phyloP scores from a whole-genome alignment of 1,284 basidiomycete species.

The Erythrobasidium hasegawianum region DNA sequence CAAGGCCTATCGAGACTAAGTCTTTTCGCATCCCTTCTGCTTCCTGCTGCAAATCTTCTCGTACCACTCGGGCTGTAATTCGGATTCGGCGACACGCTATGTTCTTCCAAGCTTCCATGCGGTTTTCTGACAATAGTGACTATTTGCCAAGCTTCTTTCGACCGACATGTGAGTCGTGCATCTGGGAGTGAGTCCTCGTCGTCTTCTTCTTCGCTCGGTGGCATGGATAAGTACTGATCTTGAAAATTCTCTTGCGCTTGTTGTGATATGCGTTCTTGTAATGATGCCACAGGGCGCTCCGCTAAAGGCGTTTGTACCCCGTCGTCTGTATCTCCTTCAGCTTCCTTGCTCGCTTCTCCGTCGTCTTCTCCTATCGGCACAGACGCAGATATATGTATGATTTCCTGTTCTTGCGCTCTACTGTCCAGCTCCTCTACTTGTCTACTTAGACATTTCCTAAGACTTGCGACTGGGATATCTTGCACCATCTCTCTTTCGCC shows the following conservation, averaged over 20 bases:
- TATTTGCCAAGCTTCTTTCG: conserved; percentile 29
- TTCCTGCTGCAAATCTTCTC: neutral
- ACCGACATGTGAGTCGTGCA: conserved; percentile 14
- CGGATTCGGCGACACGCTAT: conserved; percentile 4
- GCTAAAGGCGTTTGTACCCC: neutral
- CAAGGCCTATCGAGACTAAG: conserved; percentile 31
- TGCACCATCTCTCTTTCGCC: conserved; percentile 15
- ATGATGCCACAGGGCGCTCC: neutral
- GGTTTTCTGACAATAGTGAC: conserved; percentile 3
- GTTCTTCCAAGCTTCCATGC: neutral
- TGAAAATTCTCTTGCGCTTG: neutral
- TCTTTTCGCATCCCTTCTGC: conserved; percentile 23
- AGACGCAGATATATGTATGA: neutral
- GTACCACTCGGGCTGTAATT: neutral
- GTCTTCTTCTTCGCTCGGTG: conserved; percentile 10
- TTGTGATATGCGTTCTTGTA: too few relatives aligned
- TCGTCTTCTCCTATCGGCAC: too few relatives aligned
- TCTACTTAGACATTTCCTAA: conserved; percentile 2
- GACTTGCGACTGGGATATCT: conserved; percentile 18
- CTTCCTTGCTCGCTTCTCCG: neutral
- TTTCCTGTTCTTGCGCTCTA: conserved; percentile 6
- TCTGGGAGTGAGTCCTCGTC: conserved; percentile 10
- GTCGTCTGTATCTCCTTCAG: neutral
- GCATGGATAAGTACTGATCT: neutral
- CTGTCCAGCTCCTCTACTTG: conserved; percentile 6